These are phyloP conservation scores for Jackrogersella minutella DNA, from an alignment of 495 filamentous ascomycete species.

Conservation along the genomic window DNA sequence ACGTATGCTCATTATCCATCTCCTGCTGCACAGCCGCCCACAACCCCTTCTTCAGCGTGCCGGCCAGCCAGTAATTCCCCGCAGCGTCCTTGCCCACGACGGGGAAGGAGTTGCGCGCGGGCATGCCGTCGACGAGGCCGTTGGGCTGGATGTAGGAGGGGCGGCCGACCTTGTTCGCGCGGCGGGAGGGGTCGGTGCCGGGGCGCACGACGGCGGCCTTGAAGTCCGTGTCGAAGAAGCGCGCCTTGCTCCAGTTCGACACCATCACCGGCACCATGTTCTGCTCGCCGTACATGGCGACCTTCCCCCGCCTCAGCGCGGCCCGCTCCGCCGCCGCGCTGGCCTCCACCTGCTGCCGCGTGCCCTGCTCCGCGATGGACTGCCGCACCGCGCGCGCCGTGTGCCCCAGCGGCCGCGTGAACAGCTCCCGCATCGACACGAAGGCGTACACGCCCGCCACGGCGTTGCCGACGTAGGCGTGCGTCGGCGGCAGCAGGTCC, in stretches of 20 bases:
- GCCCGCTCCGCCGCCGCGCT: conserved; percentile 27
- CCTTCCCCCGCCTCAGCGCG: conserved; percentile 14
- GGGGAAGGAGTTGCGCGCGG: conserved; percentile 45
- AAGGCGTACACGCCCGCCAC: conserved; percentile 42
- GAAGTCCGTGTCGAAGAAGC: conserved; percentile 58
- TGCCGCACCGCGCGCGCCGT: conserved; percentile 49
- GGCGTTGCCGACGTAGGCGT: conserved; percentile 47
- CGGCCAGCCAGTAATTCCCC: conserved; percentile 59
- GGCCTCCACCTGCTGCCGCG: conserved; percentile 54
- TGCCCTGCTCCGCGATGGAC: conserved; percentile 54
- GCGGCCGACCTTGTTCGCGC: conserved; percentile 38
- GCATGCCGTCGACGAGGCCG: conserved; percentile 39
- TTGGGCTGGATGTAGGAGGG: conserved; percentile 45
- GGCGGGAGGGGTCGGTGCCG: conserved; percentile 17
- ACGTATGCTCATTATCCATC: conserved; percentile 35
- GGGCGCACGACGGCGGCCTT: conserved; percentile 49
- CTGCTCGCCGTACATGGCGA: conserved; percentile 48
- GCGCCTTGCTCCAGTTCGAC: conserved; percentile 58
- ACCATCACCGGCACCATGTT: conserved; percentile 48
- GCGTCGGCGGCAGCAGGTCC: conserved; percentile 40
- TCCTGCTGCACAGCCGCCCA: conserved; percentile 49
- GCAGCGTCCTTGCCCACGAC: conserved; percentile 59
- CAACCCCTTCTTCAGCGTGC: conserved; percentile 45
- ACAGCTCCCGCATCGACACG: conserved; percentile 45
- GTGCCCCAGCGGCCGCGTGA: conserved; percentile 46